phyloP scores from a whole-genome alignment of 2,329 filamentous ascomycete genomes.

The Fusarium poae region DNA sequence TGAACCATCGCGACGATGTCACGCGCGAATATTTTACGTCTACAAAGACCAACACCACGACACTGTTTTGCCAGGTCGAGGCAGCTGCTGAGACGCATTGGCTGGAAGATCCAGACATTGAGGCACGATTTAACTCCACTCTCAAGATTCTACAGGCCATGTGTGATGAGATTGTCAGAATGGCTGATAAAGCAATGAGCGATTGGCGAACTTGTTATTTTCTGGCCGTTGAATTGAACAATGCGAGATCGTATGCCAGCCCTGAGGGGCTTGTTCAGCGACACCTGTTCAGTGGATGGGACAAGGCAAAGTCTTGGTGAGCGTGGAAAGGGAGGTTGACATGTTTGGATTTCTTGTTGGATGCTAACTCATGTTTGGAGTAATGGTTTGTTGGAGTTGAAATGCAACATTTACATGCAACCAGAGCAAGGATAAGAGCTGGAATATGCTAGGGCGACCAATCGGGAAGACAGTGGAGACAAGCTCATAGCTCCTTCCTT shows the following conservation, averaged over 20 bases:
- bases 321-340: not conserved
- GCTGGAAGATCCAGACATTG: constrained; percentile 16
- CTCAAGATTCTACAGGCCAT: constrained; percentile 8
- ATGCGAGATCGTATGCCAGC: constrained; percentile 26
- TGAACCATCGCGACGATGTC: constrained; percentile 3
- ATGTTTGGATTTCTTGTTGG: not conserved
- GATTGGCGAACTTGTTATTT: constrained; percentile 39
- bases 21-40: constrained; percentile 27
- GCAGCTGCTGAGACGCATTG: constrained; percentile 18
- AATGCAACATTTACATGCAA: not conserved
- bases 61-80: constrained; percentile 25
- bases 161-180: constrained; percentile 23
- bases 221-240: constrained; percentile 32
- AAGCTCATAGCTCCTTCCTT: constrained; percentile 23
- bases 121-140: constrained; percentile 22
- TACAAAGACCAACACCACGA: constrained; percentile 21
- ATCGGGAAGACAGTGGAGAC: constrained; percentile 42
- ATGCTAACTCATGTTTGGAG: not conserved
- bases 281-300: constrained; percentile 32
- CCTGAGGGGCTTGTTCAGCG: constrained; percentile 30
- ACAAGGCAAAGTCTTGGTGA: constrained; percentile 4
- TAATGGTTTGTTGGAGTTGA: constrained; percentile 12
- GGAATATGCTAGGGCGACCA: constrained; percentile 31
- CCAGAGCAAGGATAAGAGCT: constrained; percentile 18
- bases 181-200: constrained; percentile 21